A percentile compares a stretch with the other conserved stretches of the same genome.
Conservation (phyloP, 257 asterid species). For the Gardenia jasminoides region DNA sequence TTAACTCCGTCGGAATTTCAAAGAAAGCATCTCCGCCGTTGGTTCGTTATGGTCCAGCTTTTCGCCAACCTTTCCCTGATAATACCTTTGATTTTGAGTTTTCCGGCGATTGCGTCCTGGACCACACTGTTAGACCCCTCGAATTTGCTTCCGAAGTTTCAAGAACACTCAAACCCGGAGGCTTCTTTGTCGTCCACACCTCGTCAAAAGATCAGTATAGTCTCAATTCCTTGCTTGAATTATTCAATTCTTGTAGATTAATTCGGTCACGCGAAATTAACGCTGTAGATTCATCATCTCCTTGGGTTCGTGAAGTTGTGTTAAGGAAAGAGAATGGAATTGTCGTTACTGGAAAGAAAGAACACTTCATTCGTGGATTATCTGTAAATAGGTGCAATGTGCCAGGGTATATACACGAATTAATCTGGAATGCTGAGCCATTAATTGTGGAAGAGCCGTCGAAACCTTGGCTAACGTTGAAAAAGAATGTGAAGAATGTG, state of each 20-base stretch:
- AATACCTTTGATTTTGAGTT: constrained; percentile 48
- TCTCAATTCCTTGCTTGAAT: constrained; percentile 40
- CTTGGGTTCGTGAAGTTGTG: constrained; percentile 37
- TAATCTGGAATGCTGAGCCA: constrained; percentile 44
- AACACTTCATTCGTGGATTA: constrained; percentile 8
- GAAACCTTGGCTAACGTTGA: constrained; percentile 48
- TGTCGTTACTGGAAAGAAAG: background rate
- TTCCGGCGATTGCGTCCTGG: constrained; percentile 38
- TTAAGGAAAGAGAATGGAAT: constrained; percentile 31
- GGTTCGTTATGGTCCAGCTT: constrained; percentile 19
- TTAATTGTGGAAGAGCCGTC: constrained; percentile 33
- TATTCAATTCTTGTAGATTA: constrained; percentile 39
- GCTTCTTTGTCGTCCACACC: constrained; percentile 53
- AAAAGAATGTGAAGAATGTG: constrained; percentile 43
- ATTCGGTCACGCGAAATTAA: constrained; percentile 38
- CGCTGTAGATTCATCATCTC: constrained; percentile 29
- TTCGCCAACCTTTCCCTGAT: constrained; percentile 32
- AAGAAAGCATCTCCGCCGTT: constrained; percentile 31
- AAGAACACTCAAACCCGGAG: constrained; percentile 49
- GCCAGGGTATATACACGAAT: constrained; percentile 27
- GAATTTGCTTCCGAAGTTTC: constrained; percentile 48
- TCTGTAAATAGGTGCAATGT: constrained; percentile 23
- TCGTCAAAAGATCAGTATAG: constrained; percentile 45
- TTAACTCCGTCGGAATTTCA: constrained; percentile 38
- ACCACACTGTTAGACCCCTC: constrained; percentile 33